Base-by-base conservation (phyloP, 2,329 filamentous ascomycete genomes). In the Trichoderma sp. region DNA sequence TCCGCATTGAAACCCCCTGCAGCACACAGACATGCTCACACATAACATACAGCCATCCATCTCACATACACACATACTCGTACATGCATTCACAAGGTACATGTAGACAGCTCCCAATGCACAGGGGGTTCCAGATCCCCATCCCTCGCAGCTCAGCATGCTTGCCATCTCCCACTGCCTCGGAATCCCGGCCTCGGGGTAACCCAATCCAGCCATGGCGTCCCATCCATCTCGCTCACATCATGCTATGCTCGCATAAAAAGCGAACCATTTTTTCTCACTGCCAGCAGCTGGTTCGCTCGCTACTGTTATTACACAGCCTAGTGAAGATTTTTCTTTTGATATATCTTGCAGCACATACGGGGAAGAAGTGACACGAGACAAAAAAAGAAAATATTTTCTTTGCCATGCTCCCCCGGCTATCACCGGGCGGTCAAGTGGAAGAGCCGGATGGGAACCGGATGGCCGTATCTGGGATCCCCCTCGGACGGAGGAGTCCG, bases 221-320 rank as follows among this genome's bases (percentile, higher is more conserved):
- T 24, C 39, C 53, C 24, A 66, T 56, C 47, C 47, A 26, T 39
- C 53, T 28, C 24, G n/a, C 39, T 57, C 39, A 51, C 36, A 70
- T 70, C 66, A 70, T 70, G 66, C 66, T 70, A 70, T 70, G 66
- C 66, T 70, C 61, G 66, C 66, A 70, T 70, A 26, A 70, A 62
- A 70, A 70, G 21, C 56, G 61, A 34, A 61, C 56, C 56, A 70
- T 34, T 34, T 26, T 68, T 24, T 51, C 56, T 60, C 18, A 32
- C 57, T 32, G 28, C 28, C 0, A 21, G 28, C 26, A 14, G 15
- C 57, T 60, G 57, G 18, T 34, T 32, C 28, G 18, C n/a, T 24
- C 56, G 28, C 30, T 32, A 24, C 43, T n/a, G 9, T 1, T n/a
- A 60, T 32, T 47, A 60, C 57, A 60, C 28, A 32, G 26, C 28